A percentile compares a stretch with the other conserved stretches of the same genome.
Evolutionary conservation across 257 asterid species (phyloP).

Genomic region (Solanum tarijense): DNA sequence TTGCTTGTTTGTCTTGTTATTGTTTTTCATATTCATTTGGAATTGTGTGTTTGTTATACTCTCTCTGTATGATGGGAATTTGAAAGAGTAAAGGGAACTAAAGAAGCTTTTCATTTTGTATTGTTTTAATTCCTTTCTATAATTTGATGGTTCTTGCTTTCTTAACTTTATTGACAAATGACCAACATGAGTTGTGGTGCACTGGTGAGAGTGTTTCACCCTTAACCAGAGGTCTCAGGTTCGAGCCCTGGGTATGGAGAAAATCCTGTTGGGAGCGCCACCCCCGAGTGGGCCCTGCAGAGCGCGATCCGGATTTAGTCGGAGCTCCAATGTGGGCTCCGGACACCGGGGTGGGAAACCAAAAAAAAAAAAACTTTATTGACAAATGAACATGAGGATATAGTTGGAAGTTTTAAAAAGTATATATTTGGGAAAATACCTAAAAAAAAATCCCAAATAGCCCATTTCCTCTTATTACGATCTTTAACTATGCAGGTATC

Average conservation of each 20-base stretch:
- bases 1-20: not conserved
- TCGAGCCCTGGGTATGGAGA: no score
- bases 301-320: no score
- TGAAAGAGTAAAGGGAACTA: not conserved
- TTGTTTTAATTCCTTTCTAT: not conserved
- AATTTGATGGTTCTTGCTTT: not conserved
- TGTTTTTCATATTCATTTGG: not conserved
- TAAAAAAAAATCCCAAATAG: not conserved
- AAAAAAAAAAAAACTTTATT: not conserved
- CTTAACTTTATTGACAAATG: not conserved
- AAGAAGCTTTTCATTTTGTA: not conserved
- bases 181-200: no score
- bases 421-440: not conserved
- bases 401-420: not conserved
- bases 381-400: not conserved
- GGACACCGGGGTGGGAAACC: no score
- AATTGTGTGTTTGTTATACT: not conserved
- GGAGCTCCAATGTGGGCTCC: no score
- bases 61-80: not conserved
- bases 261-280: no score
- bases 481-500: not conserved
- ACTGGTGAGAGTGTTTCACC: no score
- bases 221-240: no score
- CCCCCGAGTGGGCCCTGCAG: no score
- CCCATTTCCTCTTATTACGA: not conserved